phyloP scores from a whole-genome alignment of 805 yeast genomes.

The Metschnikowia similis region DNA sequence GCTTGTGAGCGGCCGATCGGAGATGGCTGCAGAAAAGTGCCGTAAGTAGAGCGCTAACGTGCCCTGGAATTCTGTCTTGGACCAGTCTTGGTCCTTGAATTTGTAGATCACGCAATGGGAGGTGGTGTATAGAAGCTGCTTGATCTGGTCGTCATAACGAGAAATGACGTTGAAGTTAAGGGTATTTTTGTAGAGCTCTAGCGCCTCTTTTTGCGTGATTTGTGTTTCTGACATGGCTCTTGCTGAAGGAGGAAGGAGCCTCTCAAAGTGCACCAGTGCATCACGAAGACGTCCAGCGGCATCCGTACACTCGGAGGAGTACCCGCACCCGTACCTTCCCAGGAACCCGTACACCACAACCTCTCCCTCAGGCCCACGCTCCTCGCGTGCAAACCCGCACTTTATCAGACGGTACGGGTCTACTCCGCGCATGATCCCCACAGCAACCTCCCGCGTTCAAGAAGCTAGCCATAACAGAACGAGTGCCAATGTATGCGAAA shows the following conservation, averaged over 20 bases:
- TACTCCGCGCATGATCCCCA: neutral
- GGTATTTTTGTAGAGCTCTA: slow-evolving; percentile 63
- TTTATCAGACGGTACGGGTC: no score
- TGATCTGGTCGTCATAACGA: slow-evolving; percentile 68
- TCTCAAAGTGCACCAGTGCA: neutral
- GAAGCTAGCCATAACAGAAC: no score
- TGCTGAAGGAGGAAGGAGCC: neutral
- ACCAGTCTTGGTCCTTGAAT: slow-evolving; percentile 64
- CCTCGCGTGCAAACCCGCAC: no score
- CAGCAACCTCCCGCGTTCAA: neutral
- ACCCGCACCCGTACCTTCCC: no score
- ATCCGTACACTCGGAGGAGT: neutral
- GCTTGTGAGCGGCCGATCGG: slow-evolving; percentile 6
- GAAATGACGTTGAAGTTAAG: slow-evolving; percentile 73
- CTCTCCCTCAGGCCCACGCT: no score
- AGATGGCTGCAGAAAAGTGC: slow-evolving; percentile 31
- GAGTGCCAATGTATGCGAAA: no score
- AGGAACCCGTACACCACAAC: no score
- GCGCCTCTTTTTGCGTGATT: slow-evolving; percentile 41
- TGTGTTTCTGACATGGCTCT: slow-evolving; percentile 15
- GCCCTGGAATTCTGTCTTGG: slow-evolving; percentile 66
- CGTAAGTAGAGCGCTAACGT: slow-evolving; percentile 62
- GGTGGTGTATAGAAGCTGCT: slow-evolving; percentile 62
- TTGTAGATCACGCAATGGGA: slow-evolving; percentile 71
- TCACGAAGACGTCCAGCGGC: neutral